Evolutionary conservation across 805 yeast genomes (phyloP), one percentile per base, ranked within the genome.

Genomic region (Saccharomycopsis sp.): DNA sequence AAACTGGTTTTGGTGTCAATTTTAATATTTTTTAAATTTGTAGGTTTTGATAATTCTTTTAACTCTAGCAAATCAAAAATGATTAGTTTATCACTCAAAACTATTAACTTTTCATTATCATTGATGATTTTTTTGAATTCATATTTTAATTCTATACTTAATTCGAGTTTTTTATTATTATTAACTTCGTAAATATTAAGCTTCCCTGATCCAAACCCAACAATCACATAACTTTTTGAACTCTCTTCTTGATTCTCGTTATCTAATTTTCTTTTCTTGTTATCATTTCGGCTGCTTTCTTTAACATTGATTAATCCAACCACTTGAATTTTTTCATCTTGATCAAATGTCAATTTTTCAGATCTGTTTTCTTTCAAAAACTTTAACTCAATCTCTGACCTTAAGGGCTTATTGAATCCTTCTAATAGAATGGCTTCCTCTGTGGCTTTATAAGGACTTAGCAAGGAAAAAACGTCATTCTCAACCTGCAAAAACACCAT

Each of bases 361-460:
- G 10, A 23, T 23, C 10, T 23, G 26, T 10, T 23, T 10, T 23
- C 26, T 23, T 23, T 10, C 10, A 10, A 35, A 39, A 15, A 42
- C 17, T 5, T 31, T 38, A 13, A 38, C 20, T 31, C n/a, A n/a
- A n/a, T n/a, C n/a, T 42, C 46, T 3, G 37, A 31, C 35, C 46
- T 37, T 20, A 38, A 19, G 4, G 27, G 31, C 15, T 34, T 42
- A 21, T 42, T 42, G 34, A 42, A 42, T 15, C 39, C 46, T 20
- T 25, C 21, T 8, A 26, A 36, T 30, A 37, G 37, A 15, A 23
- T 29, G 5, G 17, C 33, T 6, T 6, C 17, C 21, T 31, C 6
- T 8, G 6, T 15, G 21, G 6, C 13, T 5, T 18, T 6, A 8
- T 15, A n/a, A 5, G 5, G 33, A 17, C 17, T 31, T 6, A 31